Base-by-base conservation (phyloP, 139 green algal species). In the Chlamydomonas asymmetrica region DNA sequence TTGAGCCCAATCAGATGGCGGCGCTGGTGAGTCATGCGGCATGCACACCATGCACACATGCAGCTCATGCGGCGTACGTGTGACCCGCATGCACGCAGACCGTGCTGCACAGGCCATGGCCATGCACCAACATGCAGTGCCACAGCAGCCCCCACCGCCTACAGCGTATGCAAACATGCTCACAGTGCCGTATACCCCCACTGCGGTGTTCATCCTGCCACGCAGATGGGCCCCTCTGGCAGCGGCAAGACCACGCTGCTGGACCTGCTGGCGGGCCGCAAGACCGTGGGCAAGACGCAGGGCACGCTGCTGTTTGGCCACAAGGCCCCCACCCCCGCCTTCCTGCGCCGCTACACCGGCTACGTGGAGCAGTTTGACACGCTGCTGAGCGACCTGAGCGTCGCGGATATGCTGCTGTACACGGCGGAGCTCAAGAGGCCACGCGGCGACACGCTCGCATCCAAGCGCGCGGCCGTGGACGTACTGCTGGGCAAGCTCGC, bases 241-340 rank as follows among this genome's bases (percentile, higher is more conserved):
- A 82, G 48, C 60, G 92, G 92, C 57, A 96, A 97, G 76, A 94
- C 90, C 54, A 94, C 90, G 10, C 70, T 96, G 4, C 80, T 96
- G 57, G 82, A 86, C 64, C 22, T 86, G 66, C 62, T 88, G 50
- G 75, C 76, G 20, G 80, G 89, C 37, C 75, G 84, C 63, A 84
- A 84, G 78, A 84, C 71, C 7, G 38, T 52, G 6, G 78, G 78
- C 65, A 56, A 7, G 22, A 66, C 61, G 16, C 37, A 72, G 27
- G 89, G 89, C 31, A 48, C 76, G 31, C 59, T 94, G 23, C 52
- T 80, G 29, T 94, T 91, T 73, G 83, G 71, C 27, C 84, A 82
- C 41, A 59, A 87, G 45, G 48, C 64, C 41, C 84, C 88, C 59
- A 89, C 82, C 16, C 54, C 38, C 16, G 49, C 52, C 25, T 91